Base-by-base conservation (phyloP, 495 filamentous ascomycete genomes). In the Xylaria cubensis region DNA sequence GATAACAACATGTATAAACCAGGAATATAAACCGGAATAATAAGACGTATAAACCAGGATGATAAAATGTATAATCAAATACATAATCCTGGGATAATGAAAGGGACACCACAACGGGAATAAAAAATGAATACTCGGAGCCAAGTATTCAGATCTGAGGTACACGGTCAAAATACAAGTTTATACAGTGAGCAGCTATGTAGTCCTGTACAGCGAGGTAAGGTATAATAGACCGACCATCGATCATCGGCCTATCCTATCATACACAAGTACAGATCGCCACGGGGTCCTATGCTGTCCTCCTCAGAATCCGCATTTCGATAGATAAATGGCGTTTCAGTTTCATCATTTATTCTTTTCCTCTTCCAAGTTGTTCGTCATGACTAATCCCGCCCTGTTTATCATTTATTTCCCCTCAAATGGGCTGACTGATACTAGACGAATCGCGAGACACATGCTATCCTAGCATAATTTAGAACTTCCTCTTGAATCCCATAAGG, bases 401-500 rank as follows among this genome's bases (percentile, higher is more conserved):
- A n/a, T n/a, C n/a, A n/a, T n/a, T n/a, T n/a, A n/a, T 50, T 50
- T 21, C 19, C 1, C 7, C 1, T 19, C 46, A 2, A 50, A n/a
- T n/a, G n/a, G n/a, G n/a, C n/a, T n/a, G n/a, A 9, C 2, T 32
- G 51, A 56, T 4, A 13, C 4, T 26, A 15, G 6, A 58, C 26
- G 26, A 17, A 32, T 0, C 12, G 15, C 29, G n/a, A 59, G 15
- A 59, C 17, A n/a, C 19, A 10, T 26, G 50, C 5, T 17, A 32
- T 3, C n/a, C 1, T 2, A 7, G 34, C 61, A 15, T 8, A 9
- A 0, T 9, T 44, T 64, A 64, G 39, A 64, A 56, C 50, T 42
- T 64, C 62, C 55, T 72, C 71, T 72, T 75, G 63, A 42, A 69
- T 17, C 71, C 63, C 21, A 72, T 71, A 5, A 74, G 34, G 46